Conservation (phyloP, 106 monocot genomes). For the Vanilla planifolia region DNA sequence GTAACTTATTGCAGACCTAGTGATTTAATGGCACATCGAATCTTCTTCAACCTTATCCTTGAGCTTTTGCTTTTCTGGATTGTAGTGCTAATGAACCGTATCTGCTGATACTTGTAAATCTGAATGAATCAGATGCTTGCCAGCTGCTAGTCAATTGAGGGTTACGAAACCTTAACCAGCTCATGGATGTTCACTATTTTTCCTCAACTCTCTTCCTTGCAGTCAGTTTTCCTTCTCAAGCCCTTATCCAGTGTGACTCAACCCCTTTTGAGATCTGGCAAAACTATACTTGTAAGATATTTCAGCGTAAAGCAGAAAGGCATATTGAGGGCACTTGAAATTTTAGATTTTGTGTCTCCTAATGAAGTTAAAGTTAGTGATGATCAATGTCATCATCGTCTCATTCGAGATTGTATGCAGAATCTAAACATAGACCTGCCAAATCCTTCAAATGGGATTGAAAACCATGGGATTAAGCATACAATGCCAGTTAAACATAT, state of each 20-base stretch:
- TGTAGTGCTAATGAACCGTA: neutral
- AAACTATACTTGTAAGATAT: neutral
- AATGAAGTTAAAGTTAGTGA: neutral
- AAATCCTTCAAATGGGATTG: neutral
- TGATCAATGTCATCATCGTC: constrained; percentile 25
- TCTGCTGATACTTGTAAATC: neutral
- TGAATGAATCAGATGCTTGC: neutral
- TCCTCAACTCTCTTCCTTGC: neutral
- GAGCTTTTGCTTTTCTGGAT: no score
- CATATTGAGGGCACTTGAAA: constrained; percentile 15
- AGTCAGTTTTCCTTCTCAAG: neutral
- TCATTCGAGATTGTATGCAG: constrained; percentile 34
- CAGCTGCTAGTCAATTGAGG: neutral
- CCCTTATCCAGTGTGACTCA: constrained; percentile 1
- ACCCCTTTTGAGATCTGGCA: neutral
- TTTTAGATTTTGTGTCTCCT: constrained; percentile 22
- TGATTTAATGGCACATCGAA: no score
- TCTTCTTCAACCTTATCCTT: no score
- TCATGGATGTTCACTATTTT: constrained; percentile 1
- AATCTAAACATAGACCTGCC: constrained; percentile 14
- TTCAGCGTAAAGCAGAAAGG: constrained; percentile 4
- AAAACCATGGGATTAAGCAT: neutral
- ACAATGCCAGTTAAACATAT: neutral
- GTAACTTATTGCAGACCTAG: no score
- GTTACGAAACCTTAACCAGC: neutral